Evolutionary conservation across 192 early-diverging fungal species (phyloP), one percentile per base, ranked within the genome.

Genomic region (Podila horticola): DNA sequence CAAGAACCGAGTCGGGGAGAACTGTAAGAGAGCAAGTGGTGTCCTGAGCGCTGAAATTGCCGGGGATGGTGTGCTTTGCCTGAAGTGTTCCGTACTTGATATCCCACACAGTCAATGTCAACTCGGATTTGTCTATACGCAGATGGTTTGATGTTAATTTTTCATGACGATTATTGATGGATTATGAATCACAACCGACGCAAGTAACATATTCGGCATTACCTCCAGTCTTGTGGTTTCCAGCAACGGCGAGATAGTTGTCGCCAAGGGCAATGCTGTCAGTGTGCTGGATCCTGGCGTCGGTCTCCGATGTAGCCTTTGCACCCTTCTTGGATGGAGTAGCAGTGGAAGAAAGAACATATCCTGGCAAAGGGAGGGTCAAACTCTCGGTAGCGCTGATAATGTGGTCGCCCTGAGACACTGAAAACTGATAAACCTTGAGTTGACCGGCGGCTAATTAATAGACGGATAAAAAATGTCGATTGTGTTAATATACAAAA

Each of bases 61-160:
- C 77, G 22, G 69, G 68, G 17, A 72, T 26, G 50, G 70, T 24
- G 29, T 75, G 67, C 33, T 83, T 81, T 19, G 87, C 85, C 66
- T 88, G 87, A 4, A 88, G 79, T 5, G 87, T 88, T 49, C 87
- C 87, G 48, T 88, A 88, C 48, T 77, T 71, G 29, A 85, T 66
- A 45, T 88, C 87, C 87, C 87, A 88, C 24, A 88, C 83, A 28
- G 82, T 88, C 28, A 88, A 29, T 5, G 75, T 74, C 41, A 74
- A 75, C n/a, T 88, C 87, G 31, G 63, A 22, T 38, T 76, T 72
- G 61, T 61, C 74, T 62, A 38, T 30, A 30, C 26, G 9, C 34
- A 48, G 22, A 17, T 3, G 19, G 36, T 63, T 15, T 2, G 3
- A 64, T 59, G 0, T 33, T 22, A 45, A 33, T 22, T 12, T 4